These are phyloP conservation scores for Chlorella sorokiniana DNA, from an alignment of 139 green algal species.

Conservation along the genomic window DNA sequence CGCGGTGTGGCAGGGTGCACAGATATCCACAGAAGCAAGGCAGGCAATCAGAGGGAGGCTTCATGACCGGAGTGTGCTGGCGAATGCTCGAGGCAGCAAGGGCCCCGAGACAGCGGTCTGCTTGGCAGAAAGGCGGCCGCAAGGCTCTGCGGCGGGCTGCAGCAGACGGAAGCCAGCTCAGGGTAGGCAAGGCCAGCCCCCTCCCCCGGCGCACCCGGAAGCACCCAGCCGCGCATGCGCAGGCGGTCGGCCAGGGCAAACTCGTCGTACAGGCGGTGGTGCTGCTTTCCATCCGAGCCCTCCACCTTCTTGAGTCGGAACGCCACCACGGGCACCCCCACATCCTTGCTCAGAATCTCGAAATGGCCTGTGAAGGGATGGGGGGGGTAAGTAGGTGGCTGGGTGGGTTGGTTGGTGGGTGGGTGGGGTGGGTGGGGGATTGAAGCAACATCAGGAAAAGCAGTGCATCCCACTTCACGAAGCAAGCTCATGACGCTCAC, in stretches of 20 bases:
- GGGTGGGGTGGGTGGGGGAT: background rate
- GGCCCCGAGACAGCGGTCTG: too few species aligned
- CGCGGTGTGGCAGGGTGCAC: background rate
- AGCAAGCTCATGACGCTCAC: background rate
- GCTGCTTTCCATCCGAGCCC: conserved; percentile 19
- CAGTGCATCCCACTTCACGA: too few species aligned
- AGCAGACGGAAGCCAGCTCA: too few species aligned
- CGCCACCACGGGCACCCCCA: conserved; percentile 65
- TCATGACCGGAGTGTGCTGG: too few species aligned
- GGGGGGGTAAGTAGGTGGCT: background rate
- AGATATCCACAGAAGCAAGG: background rate
- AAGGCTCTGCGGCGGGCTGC: too few species aligned
- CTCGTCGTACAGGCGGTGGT: conserved; percentile 58
- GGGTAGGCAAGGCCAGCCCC: too few species aligned
- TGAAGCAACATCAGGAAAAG: background rate
- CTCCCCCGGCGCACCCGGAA: conserved; percentile 43
- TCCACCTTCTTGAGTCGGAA: conserved; percentile 55
- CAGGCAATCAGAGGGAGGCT: too few species aligned
- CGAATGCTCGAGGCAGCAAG: background rate
- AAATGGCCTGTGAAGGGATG: conserved; percentile 10
- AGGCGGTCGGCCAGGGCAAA: conserved; percentile 72
- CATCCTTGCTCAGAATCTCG: conserved; percentile 49
- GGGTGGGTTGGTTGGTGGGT: background rate
- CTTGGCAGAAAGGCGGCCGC: too few species aligned
- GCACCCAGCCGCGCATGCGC: conserved; percentile 60